These are phyloP conservation scores for Mycena chlorophos DNA, from an alignment of 768 basidiomycete genomes.

Conservation along the genomic window DNA sequence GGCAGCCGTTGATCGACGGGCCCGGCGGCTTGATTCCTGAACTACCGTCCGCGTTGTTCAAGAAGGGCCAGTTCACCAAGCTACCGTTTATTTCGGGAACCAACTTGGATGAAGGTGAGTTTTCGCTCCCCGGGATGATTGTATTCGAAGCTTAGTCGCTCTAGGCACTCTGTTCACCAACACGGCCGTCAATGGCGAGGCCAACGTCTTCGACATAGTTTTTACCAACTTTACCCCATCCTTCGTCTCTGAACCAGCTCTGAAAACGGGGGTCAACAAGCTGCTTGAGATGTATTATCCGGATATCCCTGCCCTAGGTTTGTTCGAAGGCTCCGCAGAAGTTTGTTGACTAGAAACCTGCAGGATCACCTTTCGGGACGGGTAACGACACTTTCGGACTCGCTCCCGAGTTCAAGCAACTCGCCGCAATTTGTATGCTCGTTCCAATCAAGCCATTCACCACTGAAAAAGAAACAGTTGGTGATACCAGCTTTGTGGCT, in stretches of 20 bases:
- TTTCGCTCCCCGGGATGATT: neutral
- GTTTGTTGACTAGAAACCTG: neutral
- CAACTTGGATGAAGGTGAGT: constrained; percentile 46
- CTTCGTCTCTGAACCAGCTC: constrained; percentile 12
- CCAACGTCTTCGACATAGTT: constrained; percentile 22
- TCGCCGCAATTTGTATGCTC: constrained; percentile 21
- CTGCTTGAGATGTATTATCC: constrained; percentile 48
- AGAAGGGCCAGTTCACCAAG: constrained; percentile 34
- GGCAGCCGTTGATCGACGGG: constrained; percentile 43
- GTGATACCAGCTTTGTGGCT: constrained; percentile 22
- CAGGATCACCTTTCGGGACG: constrained; percentile 46
- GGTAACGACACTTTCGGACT: constrained; percentile 44
- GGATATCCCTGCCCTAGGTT: constrained; percentile 35
- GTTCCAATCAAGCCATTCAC: neutral
- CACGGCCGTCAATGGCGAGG: constrained; percentile 25
- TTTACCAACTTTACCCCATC: constrained; percentile 32
- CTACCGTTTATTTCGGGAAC: constrained; percentile 48
- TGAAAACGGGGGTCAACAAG: constrained; percentile 21
- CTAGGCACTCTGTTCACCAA: constrained; percentile 36
- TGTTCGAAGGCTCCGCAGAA: neutral
- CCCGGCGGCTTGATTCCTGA: constrained; percentile 40
- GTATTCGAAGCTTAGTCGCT: neutral
- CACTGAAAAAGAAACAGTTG: constrained; percentile 19
- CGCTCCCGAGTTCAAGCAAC: constrained; percentile 39
- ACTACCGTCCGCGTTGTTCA: constrained; percentile 35